Percentiles rank a stretch among this genome's conserved stretches.
Conservation (phyloP, 805 yeast genomes). For the Metschnikowia vanudenii region DNA sequence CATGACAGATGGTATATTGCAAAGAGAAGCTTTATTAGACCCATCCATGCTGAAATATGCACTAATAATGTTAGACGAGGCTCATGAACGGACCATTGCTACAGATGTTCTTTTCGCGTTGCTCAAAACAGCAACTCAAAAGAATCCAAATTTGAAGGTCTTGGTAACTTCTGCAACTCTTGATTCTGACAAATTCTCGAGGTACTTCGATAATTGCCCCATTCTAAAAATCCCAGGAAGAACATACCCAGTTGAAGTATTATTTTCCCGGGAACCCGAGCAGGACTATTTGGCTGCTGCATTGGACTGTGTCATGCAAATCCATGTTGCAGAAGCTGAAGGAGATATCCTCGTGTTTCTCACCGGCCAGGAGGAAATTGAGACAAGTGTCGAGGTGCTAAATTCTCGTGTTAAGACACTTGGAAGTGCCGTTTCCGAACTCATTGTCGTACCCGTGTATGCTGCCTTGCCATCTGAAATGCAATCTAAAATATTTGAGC, state of each 20-base stretch:
- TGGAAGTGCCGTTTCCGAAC: constrained; percentile 61
- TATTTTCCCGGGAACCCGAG: constrained; percentile 80
- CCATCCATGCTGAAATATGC: constrained; percentile 74
- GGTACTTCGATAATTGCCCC: constrained; percentile 78
- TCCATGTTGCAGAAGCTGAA: constrained; percentile 71
- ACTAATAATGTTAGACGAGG: constrained; percentile 92
- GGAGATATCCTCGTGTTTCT: constrained; percentile 83
- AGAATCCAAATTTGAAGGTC: constrained; percentile 71
- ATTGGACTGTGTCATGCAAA: constrained; percentile 79
- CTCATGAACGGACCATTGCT: constrained; percentile 93
- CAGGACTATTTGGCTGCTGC: constrained; percentile 82
- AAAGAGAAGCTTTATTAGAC: constrained; percentile 82
- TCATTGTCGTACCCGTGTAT: constrained; percentile 82
- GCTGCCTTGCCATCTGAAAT: constrained; percentile 89
- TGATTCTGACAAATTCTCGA: constrained; percentile 82
- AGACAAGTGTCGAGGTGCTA: constrained; percentile 76
- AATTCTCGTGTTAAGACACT: constrained; percentile 61
- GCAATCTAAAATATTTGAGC: constrained; percentile 85
- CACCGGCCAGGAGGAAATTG: constrained; percentile 95
- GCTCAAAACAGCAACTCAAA: constrained; percentile 66
- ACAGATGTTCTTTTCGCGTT: constrained; percentile 91
- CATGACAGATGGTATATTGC: constrained; percentile 96
- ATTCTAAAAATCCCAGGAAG: constrained; percentile 84
- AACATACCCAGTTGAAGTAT: constrained; percentile 83
- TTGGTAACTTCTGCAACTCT: constrained; percentile 92